Percentiles rank a stretch among this genome's conserved stretches.
Evolutionary conservation across 345 rosid species (phyloP).

Genomic region (Salix brachista): DNA sequence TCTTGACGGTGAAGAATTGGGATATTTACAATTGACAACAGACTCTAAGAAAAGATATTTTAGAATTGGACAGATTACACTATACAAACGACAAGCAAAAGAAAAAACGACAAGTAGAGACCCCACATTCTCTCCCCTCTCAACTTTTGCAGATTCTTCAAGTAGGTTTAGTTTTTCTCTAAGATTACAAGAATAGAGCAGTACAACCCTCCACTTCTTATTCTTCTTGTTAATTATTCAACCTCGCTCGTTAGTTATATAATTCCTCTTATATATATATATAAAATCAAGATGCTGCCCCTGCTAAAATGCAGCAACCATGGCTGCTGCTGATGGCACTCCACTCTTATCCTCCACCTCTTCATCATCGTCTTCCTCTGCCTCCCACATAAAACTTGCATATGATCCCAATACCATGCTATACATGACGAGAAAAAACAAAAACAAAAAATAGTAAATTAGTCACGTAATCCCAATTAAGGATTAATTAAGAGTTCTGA

Average conservation of each 20-base stretch:
- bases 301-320: constrained; percentile 34
- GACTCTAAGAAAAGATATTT: no score
- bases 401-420: constrained; percentile 82
- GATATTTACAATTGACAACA: no score
- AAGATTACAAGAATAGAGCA: no score
- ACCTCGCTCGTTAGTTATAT: neutral
- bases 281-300: neutral
- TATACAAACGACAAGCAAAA: no score
- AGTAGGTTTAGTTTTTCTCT: no score
- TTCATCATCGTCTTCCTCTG: constrained; percentile 54
- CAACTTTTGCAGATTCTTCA: no score
- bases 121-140: no score
- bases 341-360: constrained; percentile 12
- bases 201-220: no score
- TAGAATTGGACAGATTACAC: no score
- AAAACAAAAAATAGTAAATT: neutral
- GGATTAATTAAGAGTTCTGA: neutral
- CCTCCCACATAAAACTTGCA: constrained; percentile 87
- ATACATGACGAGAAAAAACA: neutral
- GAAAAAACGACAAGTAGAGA: no score
- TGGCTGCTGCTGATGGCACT: constrained; percentile 17
- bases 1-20: no score
- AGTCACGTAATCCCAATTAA: neutral
- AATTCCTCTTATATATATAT: neutral
- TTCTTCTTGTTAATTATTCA: neutral